These are phyloP conservation scores for Pestalotiopsis sp. DNA, from an alignment of 2,329 filamentous ascomycete genomes.

Conservation along the genomic window DNA sequence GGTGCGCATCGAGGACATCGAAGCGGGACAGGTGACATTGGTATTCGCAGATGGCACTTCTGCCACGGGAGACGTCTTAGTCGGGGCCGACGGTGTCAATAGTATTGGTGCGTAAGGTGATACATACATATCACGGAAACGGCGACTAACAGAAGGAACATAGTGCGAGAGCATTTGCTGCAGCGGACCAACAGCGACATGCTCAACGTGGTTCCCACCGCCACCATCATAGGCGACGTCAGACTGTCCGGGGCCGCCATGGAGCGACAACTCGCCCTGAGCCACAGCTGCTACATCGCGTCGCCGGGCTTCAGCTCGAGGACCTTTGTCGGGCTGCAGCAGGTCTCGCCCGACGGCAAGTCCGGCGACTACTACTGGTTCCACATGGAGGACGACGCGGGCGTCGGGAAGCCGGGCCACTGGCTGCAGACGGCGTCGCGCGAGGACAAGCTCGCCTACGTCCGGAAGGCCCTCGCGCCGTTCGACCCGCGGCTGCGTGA, in stretches of 20 bases:
- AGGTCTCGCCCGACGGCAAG: conserved; percentile 20
- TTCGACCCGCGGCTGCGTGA: conserved; percentile 24
- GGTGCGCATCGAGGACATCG: conserved; percentile 20
- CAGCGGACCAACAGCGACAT: not conserved
- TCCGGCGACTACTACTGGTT: conserved; percentile 33
- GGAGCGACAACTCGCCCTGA: conserved; percentile 28
- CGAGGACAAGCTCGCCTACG: conserved; percentile 55
- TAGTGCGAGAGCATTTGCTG: conserved; percentile 20
- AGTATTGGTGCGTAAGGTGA: conserved; percentile 17
- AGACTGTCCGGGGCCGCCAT: conserved; percentile 25
- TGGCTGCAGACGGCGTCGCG: conserved; percentile 67
- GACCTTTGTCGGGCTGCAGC: conserved; percentile 30
- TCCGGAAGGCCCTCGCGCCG: conserved; percentile 14
- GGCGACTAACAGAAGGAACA: not conserved
- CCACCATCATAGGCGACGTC: conserved; percentile 25
- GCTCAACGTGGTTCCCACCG: conserved; percentile 2
- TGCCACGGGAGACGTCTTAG: conserved; percentile 27
- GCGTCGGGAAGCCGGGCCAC: conserved; percentile 74
- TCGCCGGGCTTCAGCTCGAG: not conserved
- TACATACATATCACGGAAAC: too few relatives aligned
- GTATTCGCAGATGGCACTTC: conserved; percentile 29
- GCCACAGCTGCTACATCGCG: conserved; percentile 25
- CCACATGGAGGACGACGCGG: conserved; percentile 22
- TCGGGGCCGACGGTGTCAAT: conserved; percentile 32
- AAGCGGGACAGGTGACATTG: conserved; percentile 19